phyloP scores from a whole-genome alignment of 306 rosid genomes.

The Glycyrrhiza uralensis region DNA sequence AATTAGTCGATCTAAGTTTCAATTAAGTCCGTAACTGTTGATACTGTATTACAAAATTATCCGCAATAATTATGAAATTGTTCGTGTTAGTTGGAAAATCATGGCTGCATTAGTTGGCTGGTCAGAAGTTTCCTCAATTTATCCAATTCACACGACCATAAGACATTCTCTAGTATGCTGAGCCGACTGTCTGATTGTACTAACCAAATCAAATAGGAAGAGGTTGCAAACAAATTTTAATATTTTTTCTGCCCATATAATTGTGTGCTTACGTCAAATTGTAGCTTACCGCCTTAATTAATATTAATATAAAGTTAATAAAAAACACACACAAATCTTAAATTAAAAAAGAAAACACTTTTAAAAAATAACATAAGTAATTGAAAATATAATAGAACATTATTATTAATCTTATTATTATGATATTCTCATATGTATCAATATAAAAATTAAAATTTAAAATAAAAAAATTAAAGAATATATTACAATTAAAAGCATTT shows the following conservation, averaged over 20 bases:
- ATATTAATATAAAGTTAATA: too few species aligned
- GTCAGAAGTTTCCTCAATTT: neutral
- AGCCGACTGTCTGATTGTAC: neutral
- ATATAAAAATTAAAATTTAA: too few species aligned
- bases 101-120: constrained; percentile 19
- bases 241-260: neutral
- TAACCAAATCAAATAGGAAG: neutral
- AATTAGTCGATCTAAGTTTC: neutral
- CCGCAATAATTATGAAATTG: neutral
- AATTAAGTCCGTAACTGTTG: too few species aligned
- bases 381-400: too few species aligned
- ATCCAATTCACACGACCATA: neutral
- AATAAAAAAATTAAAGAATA: too few species aligned
- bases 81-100: constrained; percentile 10
- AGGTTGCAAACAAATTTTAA: neutral
- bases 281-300: neutral
- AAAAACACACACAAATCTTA: too few species aligned
- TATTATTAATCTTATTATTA: too few species aligned
- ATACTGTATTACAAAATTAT: neutral
- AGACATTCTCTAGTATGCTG: neutral
- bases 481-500: too few species aligned
- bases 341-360: too few species aligned
- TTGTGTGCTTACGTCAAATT: neutral
- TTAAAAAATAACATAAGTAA: too few species aligned
- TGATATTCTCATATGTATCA: too few species aligned